Conservation (phyloP, 345 rosid species). For the Nephelium lappaceum region DNA sequence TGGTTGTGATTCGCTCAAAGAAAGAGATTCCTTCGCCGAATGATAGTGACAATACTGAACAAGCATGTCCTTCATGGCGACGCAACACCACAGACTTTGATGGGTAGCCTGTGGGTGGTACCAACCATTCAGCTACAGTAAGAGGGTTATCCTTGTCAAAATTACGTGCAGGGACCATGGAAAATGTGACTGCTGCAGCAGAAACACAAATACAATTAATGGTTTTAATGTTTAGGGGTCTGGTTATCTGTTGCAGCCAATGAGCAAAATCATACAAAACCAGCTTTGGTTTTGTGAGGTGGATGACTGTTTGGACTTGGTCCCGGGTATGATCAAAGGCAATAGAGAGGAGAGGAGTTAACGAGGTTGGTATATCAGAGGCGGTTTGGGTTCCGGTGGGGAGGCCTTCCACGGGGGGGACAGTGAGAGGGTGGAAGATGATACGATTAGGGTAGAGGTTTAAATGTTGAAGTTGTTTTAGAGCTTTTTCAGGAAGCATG, state of each 20-base stretch:
- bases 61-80: constrained; percentile 39
- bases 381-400: constrained; percentile 73
- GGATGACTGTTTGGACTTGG: constrained; percentile 46
- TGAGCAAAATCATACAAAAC: constrained; percentile 54
- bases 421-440: too few species aligned
- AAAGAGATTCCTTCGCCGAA: constrained; percentile 59
- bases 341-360: constrained; percentile 42
- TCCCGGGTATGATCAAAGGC: constrained; percentile 66
- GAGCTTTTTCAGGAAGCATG: not conserved
- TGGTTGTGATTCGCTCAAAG: constrained; percentile 41
- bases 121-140: constrained; percentile 45
- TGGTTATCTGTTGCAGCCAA: constrained; percentile 62
- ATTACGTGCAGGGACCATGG: constrained; percentile 62
- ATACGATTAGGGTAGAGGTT: too few species aligned
- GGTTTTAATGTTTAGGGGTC: constrained; percentile 52
- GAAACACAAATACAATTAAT: constrained; percentile 47
- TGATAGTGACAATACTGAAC: constrained; percentile 45
- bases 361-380: constrained; percentile 58
- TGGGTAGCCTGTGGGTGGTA: constrained; percentile 62
- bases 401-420: constrained; percentile 37
- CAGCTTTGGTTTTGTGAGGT: constrained; percentile 41
- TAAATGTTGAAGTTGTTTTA: too few species aligned
- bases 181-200: constrained; percentile 58
- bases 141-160: constrained; percentile 32
- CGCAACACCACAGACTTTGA: constrained; percentile 47